Percentiles rank a stretch among this genome's conserved stretches.
Conservation (phyloP, 352 stramenopile species). For the Pythium guiyangense region DNA sequence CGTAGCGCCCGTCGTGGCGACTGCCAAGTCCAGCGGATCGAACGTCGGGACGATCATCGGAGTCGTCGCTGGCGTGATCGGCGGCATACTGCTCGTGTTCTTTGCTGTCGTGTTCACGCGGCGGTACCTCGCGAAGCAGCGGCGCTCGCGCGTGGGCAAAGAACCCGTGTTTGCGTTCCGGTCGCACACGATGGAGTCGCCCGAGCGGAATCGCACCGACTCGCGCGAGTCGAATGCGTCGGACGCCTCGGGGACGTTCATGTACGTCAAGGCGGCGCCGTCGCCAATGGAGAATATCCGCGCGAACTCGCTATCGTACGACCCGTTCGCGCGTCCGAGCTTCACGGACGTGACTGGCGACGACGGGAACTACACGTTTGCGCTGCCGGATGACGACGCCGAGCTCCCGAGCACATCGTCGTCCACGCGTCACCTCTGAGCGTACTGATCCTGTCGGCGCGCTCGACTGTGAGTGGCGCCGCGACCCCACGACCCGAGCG, state of each 20-base stretch:
- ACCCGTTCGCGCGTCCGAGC: slow-evolving; percentile 34
- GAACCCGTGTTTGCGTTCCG: slow-evolving; percentile 36
- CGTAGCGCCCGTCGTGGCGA: slow-evolving; percentile 7
- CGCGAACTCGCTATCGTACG: slow-evolving; percentile 45
- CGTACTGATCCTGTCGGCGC: neutral
- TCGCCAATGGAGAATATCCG: slow-evolving; percentile 32
- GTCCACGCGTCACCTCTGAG: slow-evolving; percentile 4
- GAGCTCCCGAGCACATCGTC: neutral
- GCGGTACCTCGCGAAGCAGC: slow-evolving; percentile 13
- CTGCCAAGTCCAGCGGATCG: slow-evolving; percentile 18
- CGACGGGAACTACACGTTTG: slow-evolving; percentile 33
- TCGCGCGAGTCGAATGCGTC: slow-evolving; percentile 31
- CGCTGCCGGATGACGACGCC: slow-evolving; percentile 19
- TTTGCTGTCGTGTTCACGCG: slow-evolving; percentile 20
- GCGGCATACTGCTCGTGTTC: slow-evolving; percentile 23
- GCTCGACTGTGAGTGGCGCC: no score
- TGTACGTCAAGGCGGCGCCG: slow-evolving; percentile 41
- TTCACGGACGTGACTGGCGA: slow-evolving; percentile 21
- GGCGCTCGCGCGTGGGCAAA: slow-evolving; percentile 14
- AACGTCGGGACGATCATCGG: slow-evolving; percentile 27
- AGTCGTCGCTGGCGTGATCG: slow-evolving; percentile 23
- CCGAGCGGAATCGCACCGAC: slow-evolving; percentile 29
- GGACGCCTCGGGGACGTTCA: slow-evolving; percentile 41
- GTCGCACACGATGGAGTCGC: slow-evolving; percentile 24
- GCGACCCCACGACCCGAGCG: no score